Evolutionary conservation across 495 filamentous ascomycete species (phyloP), one percentile per base, ranked within the genome.

Genomic region (Lasiosphaeris hirsuta): DNA sequence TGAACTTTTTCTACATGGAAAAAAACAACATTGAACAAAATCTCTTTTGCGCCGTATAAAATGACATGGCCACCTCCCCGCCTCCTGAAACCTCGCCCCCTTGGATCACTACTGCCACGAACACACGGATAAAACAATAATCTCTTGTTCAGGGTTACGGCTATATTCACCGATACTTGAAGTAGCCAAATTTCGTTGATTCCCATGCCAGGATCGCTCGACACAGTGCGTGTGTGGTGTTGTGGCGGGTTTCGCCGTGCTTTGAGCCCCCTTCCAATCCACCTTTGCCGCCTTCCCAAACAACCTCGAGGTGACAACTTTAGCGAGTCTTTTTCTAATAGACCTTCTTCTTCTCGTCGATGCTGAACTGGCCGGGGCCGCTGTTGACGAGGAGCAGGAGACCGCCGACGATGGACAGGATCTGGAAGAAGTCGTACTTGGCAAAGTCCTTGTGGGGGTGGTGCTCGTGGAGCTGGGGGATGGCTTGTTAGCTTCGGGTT

Each of bases 281-380:
- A 3, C 40, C 39, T 18, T 45, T 8, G 10, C 1, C 36, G 19
- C 37, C 33, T 38, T 47, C 10, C 45, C 36, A 10, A 6, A 15
- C 42, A 3, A 14, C 36, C n/a, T 36, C 38, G 19, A 10, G 37
- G n/a, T 2, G n/a, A 1, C 5, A 5, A 5, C 5, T 30, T 30
- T 5, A 30, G 23, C 7, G 10, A 36, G 13, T 10, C 47, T 19
- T 47, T 51, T 19, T 47, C 46, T 88, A 98, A 76, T 98, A 98
- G 60, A 98, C 94, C 83, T 98, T 98, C 87, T 98, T 98, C 87
- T 98, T 98, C 83, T 97, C 95, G 72, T 98, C 94, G 74, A 98
- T 90, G 72, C 89, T 95, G 78, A 97, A 87, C 75, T 96, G 90
- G 46, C 94, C 94, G 10, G 94, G 95, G 53, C 94, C 94, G 86